Base-by-base conservation (phyloP, 257 asterid genomes). In the Ligustrum vulgare region DNA sequence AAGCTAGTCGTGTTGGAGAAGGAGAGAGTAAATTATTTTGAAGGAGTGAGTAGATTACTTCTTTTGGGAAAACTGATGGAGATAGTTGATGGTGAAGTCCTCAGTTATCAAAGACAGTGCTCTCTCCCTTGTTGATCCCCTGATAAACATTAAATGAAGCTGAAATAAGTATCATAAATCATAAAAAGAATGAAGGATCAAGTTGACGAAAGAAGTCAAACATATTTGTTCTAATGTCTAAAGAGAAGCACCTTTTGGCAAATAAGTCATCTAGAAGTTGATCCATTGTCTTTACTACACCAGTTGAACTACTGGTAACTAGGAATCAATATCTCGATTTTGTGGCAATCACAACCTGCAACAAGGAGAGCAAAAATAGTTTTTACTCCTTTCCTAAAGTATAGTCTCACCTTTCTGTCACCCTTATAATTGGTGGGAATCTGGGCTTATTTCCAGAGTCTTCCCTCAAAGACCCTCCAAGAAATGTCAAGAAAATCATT, bases 51-150 rank as follows among this genome's bases (percentile, higher is more conserved):
- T 25, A 1, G 22, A 75, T 72, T 41, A 81, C 84, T 77, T 72
- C 70, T 69, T 77, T 67, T 5, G 58, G 9, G 76, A 78, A 81
- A 81, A 77, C 25, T 63, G 79, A 13, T 2, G 8, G 49, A 77
- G 74, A 62, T 49, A 70, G 76, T 77, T 76, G 41, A 70, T 0
- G n/a, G 8, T 81, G 31, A 81, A 77, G 69, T 76, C 67, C 2
- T 73, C 70, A 10, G 51, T 47, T 34, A 81, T 73, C n/a, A 64
- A 72, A 67, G 81, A 62, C 32, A 81, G 49, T 62, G 84, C 81
- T 63, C 9, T 75, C 70, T 81, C 84, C 62, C 84, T 81, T 69
- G 75, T 73, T 36, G 81, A 68, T 41, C 65, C 79, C 76, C 84
- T 81, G 60, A 49, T 60, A 25, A 60, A 60, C 67, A 60, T 60